These are phyloP conservation scores for Fusarium coicis DNA, from an alignment of 2,329 filamentous ascomycete genomes.

Conservation along the genomic window DNA sequence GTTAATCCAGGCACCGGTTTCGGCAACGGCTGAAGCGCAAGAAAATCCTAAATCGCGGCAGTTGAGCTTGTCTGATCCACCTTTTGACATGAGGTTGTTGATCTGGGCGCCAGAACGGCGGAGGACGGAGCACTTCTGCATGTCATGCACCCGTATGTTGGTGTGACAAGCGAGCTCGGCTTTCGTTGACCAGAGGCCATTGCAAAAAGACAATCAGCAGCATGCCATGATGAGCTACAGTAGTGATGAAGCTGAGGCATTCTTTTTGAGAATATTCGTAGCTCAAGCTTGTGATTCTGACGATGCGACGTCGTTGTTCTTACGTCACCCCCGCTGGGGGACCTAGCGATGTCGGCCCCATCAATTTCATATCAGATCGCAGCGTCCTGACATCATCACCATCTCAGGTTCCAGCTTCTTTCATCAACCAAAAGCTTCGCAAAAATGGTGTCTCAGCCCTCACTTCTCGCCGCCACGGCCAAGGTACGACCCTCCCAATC, in stretches of 20 bases:
- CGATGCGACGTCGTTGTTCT: background rate
- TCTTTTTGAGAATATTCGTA: background rate
- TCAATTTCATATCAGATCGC: slow-evolving; percentile 14
- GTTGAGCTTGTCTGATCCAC: background rate
- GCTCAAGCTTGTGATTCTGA: accelerated
- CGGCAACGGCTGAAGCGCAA: background rate
- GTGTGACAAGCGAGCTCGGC: background rate
- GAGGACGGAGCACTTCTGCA: background rate
- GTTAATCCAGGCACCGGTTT: background rate
- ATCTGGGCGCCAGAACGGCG: background rate
- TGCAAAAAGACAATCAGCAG: background rate
- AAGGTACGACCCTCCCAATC: slow-evolving; percentile 12
- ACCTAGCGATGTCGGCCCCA: slow-evolving; percentile 20
- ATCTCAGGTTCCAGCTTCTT: background rate
- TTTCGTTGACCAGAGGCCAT: background rate
- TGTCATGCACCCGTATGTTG: accelerated
- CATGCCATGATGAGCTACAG: background rate
- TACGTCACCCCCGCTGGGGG: slow-evolving; percentile 14
- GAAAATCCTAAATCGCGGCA: background rate
- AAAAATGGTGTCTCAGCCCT: slow-evolving; percentile 35
- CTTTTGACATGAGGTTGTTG: background rate
- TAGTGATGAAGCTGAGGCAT: background rate
- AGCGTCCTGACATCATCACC: slow-evolving; percentile 10
- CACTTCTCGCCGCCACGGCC: slow-evolving; percentile 37
- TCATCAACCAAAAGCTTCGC: background rate